Base-by-base conservation (phyloP, 176 grass and related monocot species). In the Aegilops bicornis region DNA sequence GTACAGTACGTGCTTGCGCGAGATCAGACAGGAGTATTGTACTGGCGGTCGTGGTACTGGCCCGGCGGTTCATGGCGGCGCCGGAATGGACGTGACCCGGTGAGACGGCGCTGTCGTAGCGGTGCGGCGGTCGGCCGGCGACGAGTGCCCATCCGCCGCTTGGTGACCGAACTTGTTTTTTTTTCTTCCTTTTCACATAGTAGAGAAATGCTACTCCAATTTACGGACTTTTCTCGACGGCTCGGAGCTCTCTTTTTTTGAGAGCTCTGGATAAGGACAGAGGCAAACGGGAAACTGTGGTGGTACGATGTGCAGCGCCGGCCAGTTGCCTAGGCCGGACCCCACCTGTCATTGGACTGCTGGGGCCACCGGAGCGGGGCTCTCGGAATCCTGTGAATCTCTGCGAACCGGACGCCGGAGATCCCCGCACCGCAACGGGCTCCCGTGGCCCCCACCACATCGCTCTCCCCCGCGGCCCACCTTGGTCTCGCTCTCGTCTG, bases 341-440 rank as follows among this genome's bases (percentile, higher is more conserved):
- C 71, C 88, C 79, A n/a, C 37, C 12, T 56, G 79, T 68, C 64
- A 64, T 72, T 19, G 23, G 52, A 5, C 32, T 39, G 33, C 0
- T 4, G 19, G 15, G 17, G 43, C 19, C 47, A 7, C 23, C 36
- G 3, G 8, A 30, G 22, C 19, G 16, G 66, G n/a, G 4, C 16
- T 52, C 58, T 13, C 33, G 71, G 79, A 83, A 59, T 83, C 89
- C 52, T 83, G 56, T 87, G 89, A 90, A 90, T 90, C 84, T 90
- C 54, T 25, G 72, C 39, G 79, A 31, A 50, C 43, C 50, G 15
- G 64, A 79, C 64, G 32, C 79, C 42, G 73, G 56, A 90, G 89
- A 90, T 82, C 82, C 88, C 52, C 64, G 27, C 31, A 19, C 40
- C 64, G 50, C 73, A 13, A 25, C 79, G 29, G 9, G 63, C 39